Evolutionary conservation across 768 basidiomycete species (phyloP), one percentile per base, ranked within the genome.

Genomic region (Botryobasidium botryosum): DNA sequence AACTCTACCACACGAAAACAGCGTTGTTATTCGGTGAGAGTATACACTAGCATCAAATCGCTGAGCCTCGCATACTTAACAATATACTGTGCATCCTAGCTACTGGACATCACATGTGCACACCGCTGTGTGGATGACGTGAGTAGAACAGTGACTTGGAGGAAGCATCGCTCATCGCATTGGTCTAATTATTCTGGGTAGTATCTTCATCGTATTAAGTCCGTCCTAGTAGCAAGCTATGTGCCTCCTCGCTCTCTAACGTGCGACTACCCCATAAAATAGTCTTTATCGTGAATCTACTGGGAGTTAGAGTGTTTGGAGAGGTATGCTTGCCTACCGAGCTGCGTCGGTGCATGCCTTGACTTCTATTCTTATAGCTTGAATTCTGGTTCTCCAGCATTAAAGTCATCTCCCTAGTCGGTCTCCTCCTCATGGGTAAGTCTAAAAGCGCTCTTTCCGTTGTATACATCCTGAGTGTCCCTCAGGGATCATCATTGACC

Each of bases 221-320:
- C 18, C 23, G 4, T 46, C 45, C 37, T 12, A 8, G 25, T 36
- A 6, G 12, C 25, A 17, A n/a, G n/a, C n/a, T n/a, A n/a, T n/a
- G n/a, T n/a, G n/a, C n/a, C n/a, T n/a, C 31, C 18, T 35, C 36
- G 28, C 27, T 5, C 20, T n/a, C n/a, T n/a, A n/a, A n/a, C n/a
- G n/a, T n/a, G n/a, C n/a, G n/a, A n/a, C n/a, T n/a, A n/a, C n/a
- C n/a, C n/a, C n/a, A n/a, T n/a, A n/a, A 5, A 15, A n/a, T 45
- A 75, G 70, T 77, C 44, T 69, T 72, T 48, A 12, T 63, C 17
- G 54, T 77, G 50, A 79, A 79, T 57, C 56, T 77, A 12, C 63
- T 78, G 33, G 76, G 75, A 35, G 69, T 80, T 18, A 69, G 72
- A 1, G 67, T 77, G 5, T 80, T 79, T 47, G 76, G 77, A 42